Evolutionary conservation across 1,284 basidiomycete species (phyloP), one percentile per base, ranked within the genome.

Genomic region (Laetiporus sulphureus): DNA sequence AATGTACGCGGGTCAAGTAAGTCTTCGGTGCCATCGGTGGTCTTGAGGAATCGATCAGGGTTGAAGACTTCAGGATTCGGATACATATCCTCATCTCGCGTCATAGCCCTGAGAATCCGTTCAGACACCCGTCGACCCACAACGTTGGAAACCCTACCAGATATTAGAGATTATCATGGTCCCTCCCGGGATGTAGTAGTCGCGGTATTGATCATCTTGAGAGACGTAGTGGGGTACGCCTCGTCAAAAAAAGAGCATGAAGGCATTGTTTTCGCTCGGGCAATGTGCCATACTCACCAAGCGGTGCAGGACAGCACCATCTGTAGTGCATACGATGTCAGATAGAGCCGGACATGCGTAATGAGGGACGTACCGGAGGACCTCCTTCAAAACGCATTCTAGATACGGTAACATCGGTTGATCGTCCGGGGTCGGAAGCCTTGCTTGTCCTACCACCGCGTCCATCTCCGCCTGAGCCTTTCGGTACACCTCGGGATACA

Each of bases 401-500:
- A 76, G 62, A 61, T 79, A 81, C 31, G 73, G 70, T 38, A 80
- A 63, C 35, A 64, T 64, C 15, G 62, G 57, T 40, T 69, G 60
- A 57, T 78, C 75, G n/a, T 69, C 63, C 29, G 70, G 51, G 27
- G 55, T 66, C 13, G 73, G 72, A 23, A 78, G 62, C 16, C 71
- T 62, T 36, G 64, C 57, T 21, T 37, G 52, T 18, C 75, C 74
- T 41, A 73, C 57, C 3, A 75, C 69, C 23, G 47, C 42, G 53
- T 79, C 77, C 32, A 79, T 67, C 56, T 80, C 78, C 18, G 60
- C 61, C 51, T 77, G 75, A 3, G 70, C 71, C 55, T 71, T 73
- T 51, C 56, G 57, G 46, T 71, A 66, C 2, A 68, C 68, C 4
- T 68, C 59, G 2, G 77, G 76, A 53, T 75, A 58, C 33, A 69